Evolutionary conservation across 139 green algal genomes (phyloP), one percentile per base, ranked within the genome.

Genomic region (Bryopsis sp.): DNA sequence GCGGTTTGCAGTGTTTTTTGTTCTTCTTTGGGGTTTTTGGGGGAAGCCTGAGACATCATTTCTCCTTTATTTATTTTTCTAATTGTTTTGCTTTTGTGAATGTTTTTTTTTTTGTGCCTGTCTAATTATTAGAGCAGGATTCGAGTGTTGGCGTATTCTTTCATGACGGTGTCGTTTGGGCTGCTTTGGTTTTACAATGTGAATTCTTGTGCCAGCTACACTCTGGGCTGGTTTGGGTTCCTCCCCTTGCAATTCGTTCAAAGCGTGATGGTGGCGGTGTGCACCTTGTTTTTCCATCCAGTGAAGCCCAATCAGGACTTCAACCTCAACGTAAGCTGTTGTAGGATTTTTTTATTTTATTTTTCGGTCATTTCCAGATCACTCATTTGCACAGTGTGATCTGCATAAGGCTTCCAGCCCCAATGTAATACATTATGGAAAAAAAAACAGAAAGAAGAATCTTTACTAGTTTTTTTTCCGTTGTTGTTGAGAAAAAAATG

Each of bases 111-210:
- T n/a, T n/a, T n/a, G n/a, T n/a, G n/a, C n/a, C n/a, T n/a, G n/a
- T n/a, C n/a, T n/a, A n/a, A n/a, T n/a, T n/a, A n/a, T n/a, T n/a
- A n/a, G n/a, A n/a, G n/a, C n/a, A n/a, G n/a, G n/a, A n/a, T 69
- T 8, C 62, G 54, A 29, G 43, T 50, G 26, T 38, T 54, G 26
- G 62, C 54, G 62, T 37, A 58, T 57, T 50, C 35, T 57, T 69
- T 69, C 32, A 35, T 37, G 19, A 33, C 54, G 35, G 15, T 31
- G 7, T 69, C 62, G 3, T 58, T 54, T 37, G 37, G 8, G 15
- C 26, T 69, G 26, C 7, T 69, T n/a, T 69, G 62, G 62, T 69
- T 69, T 69, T 7, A 57, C 8, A 34, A 69, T 19, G 29, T 50
- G 22, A 5, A 35, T 31, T 58, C 62, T n/a, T 69, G 62, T 69